Conservation (phyloP, 2,329 filamentous ascomycete genomes). For the Ophiostoma triangulosporum region DNA sequence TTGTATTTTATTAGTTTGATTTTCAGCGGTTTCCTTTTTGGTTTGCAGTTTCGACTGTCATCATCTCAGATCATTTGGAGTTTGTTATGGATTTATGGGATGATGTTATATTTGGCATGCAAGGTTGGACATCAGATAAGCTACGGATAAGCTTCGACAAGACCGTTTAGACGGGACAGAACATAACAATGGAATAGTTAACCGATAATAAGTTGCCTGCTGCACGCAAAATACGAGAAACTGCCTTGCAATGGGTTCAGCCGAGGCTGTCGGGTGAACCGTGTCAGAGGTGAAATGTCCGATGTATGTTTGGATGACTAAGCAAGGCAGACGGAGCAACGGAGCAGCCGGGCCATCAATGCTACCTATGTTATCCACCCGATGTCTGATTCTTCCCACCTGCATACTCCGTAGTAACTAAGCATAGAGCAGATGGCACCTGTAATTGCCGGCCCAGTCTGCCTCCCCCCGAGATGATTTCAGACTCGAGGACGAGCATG, state of each 20-base stretch:
- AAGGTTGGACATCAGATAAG: not conserved
- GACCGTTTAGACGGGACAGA: not conserved
- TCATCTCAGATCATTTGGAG: too few species aligned
- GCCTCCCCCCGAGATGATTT: too few species aligned
- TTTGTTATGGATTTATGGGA: too few species aligned
- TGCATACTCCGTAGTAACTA: too few species aligned
- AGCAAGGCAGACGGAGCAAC: too few species aligned
- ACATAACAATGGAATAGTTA: not conserved
- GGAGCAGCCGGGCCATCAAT: too few species aligned
- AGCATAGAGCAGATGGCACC: too few species aligned
- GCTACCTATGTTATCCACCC: too few species aligned
- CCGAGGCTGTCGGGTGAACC: not conserved
- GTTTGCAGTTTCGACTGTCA: not conserved
- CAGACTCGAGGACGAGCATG: too few species aligned
- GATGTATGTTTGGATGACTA: not conserved
- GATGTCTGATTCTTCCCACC: too few species aligned
- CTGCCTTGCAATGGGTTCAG: too few species aligned
- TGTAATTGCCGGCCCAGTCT: too few species aligned
- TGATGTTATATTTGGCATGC: not conserved
- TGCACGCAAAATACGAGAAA: not conserved
- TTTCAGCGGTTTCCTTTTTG: not conserved
- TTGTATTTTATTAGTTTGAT: not conserved
- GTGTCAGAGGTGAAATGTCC: not conserved
- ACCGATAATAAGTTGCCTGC: not conserved
- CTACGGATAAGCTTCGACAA: not conserved